Percentiles rank a stretch among this genome's conserved stretches.
These are phyloP conservation scores for Eremomyces bilateralis DNA, from an alignment of 495 filamentous ascomycete species.

Conservation along the genomic window DNA sequence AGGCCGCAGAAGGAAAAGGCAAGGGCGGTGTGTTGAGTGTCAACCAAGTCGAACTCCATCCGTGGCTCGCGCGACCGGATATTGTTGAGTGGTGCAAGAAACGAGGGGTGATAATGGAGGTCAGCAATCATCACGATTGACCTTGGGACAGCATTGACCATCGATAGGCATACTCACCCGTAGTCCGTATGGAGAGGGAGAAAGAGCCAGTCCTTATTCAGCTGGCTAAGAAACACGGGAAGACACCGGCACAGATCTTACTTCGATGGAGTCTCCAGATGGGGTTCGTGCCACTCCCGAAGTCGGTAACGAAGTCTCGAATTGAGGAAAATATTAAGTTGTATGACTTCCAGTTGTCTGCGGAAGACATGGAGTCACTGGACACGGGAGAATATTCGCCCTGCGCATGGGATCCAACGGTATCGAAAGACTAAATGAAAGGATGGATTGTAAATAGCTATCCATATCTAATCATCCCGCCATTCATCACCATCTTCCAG, in stretches of 20 bases:
- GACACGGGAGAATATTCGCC: conserved; percentile 37
- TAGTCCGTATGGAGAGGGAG: conserved; percentile 44
- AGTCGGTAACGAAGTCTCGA: conserved; percentile 42
- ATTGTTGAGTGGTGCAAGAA: conserved; percentile 55
- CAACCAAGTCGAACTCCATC: conserved; percentile 79
- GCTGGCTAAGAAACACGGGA: conserved; percentile 45
- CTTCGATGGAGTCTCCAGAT: conserved; percentile 76
- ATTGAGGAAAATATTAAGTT: conserved; percentile 58
- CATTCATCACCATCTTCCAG: too few species aligned
- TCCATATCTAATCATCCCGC: too few species aligned
- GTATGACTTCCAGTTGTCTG: conserved; percentile 59
- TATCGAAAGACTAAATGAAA: conserved; percentile 13
- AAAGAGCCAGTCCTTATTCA: conserved; percentile 38
- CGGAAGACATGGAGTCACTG: conserved; percentile 33
- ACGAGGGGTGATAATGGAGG: conserved; percentile 44
- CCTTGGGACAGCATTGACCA: conserved; percentile 1
- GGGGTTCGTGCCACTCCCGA: conserved; percentile 52
- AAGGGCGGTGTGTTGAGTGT: conserved; percentile 58
- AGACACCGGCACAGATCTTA: conserved; percentile 57
- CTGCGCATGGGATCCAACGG: conserved; percentile 56
- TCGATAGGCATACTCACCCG: conserved; percentile 45
- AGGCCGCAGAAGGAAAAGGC: conserved; percentile 35
- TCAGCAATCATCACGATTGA: background rate
- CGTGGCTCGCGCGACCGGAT: conserved; percentile 59
- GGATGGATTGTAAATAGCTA: too few species aligned